Evolutionary conservation across 345 rosid species (phyloP).

Genomic region (Syzygium aqueum): DNA sequence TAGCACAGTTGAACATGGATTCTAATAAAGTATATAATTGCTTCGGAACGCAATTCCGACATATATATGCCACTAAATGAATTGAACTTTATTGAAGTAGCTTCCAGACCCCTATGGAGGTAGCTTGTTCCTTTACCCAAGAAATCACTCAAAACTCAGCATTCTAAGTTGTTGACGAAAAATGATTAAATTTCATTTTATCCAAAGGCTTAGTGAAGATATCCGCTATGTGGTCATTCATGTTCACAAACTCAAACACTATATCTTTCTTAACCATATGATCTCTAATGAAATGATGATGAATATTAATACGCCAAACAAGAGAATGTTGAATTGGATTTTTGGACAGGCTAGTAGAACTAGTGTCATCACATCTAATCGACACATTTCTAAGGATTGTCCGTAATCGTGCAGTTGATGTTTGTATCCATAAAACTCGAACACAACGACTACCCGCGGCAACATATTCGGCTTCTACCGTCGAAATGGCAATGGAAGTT

Average conservation of each 20-base stretch:
- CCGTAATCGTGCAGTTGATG: not conserved
- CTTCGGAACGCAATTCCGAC: not conserved
- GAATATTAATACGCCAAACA: not conserved
- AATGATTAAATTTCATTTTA: not conserved
- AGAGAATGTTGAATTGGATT: not conserved
- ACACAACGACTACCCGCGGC: rapidly evolving
- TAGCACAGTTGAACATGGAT: not conserved
- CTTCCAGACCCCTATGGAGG: not conserved
- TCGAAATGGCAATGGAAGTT: not conserved
- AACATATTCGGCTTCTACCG: rapidly evolving
- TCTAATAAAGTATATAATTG: too few species aligned
- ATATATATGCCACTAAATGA: not conserved
- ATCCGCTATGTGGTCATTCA: rapidly evolving
- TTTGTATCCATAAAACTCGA: not conserved
- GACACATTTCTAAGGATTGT: not conserved
- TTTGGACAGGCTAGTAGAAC: not conserved
- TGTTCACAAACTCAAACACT: not conserved
- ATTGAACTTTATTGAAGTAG: not conserved
- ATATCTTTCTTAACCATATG: not conserved
- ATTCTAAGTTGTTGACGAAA: not conserved
- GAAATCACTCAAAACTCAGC: not conserved
- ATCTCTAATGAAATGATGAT: not conserved
- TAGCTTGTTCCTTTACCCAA: not conserved
- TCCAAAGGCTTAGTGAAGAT: not conserved
- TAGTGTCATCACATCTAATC: not conserved